Percentiles rank a stretch among this genome's conserved stretches.
phyloP scores from a whole-genome alignment of 352 stramenopile species.

The Pythium plurisporium region DNA sequence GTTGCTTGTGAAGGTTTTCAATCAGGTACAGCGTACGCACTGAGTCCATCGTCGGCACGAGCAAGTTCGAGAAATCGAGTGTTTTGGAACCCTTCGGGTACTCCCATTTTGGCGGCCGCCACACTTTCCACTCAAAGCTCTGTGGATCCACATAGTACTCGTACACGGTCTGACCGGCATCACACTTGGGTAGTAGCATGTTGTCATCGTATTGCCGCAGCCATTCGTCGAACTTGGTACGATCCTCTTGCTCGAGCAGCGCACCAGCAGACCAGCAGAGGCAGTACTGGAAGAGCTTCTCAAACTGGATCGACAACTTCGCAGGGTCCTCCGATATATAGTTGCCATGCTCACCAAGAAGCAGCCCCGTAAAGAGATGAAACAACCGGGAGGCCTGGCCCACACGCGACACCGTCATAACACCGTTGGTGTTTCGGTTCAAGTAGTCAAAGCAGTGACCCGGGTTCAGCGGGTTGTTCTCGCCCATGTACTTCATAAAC shows the following conservation, averaged over 20 bases:
- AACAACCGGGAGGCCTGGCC: slow-evolving; percentile 78
- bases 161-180: slow-evolving; percentile 87
- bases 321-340: slow-evolving; percentile 62
- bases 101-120: slow-evolving; percentile 93
- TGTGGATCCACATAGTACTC: slow-evolving; percentile 92
- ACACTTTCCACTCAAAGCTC: slow-evolving; percentile 94
- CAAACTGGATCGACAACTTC: slow-evolving; percentile 79
- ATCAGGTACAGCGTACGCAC: slow-evolving; percentile 93
- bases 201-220: slow-evolving; percentile 92
- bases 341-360: slow-evolving; percentile 77
- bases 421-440: slow-evolving; percentile 90
- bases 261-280: slow-evolving; percentile 95
- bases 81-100: slow-evolving; percentile 92
- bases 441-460: slow-evolving; percentile 96
- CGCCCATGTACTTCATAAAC: slow-evolving; percentile 96
- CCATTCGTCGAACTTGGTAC: slow-evolving; percentile 95
- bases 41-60: slow-evolving; percentile 98
- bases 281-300: slow-evolving; percentile 97
- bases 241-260: slow-evolving; percentile 95
- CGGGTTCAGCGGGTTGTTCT: slow-evolving; percentile 91
- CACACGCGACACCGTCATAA: slow-evolving; percentile 93
- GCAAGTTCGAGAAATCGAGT: slow-evolving; percentile 97
- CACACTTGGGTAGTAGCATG: slow-evolving; percentile 89
- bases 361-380: slow-evolving; percentile 89
- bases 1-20: slow-evolving; percentile 92